These are phyloP conservation scores for Paratinospora sagittata DNA, from an alignment of 164 flowering plant genomes.

Conservation along the genomic window DNA sequence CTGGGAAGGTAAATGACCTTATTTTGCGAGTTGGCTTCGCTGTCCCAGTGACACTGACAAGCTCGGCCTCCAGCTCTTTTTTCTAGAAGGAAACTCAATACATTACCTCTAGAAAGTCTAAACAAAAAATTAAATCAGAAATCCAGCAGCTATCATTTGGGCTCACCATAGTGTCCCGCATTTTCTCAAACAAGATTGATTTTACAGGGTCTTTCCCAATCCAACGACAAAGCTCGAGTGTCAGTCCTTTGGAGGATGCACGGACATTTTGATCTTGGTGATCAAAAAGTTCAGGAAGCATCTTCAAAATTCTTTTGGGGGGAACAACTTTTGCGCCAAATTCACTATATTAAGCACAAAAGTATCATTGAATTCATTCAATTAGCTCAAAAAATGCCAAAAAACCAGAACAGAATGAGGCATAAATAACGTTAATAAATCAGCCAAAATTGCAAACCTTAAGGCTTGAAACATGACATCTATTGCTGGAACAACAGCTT, in stretches of 20 bases:
- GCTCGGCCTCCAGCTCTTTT: slow-evolving; percentile 99
- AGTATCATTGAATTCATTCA: background rate
- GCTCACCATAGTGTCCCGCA: slow-evolving; percentile 96
- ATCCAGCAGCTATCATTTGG: background rate
- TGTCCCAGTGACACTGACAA: slow-evolving; percentile 72
- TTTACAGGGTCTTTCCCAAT: slow-evolving; percentile 96
- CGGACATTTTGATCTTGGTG: slow-evolving; percentile 99
- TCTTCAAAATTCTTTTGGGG: slow-evolving; percentile 88
- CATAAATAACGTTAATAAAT: background rate
- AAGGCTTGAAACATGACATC: slow-evolving; percentile 99
- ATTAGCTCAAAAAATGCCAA: background rate
- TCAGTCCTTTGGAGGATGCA: slow-evolving; percentile 94
- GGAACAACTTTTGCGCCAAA: slow-evolving; percentile 93
- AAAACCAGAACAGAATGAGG: background rate
- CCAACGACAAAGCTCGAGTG: slow-evolving; percentile 99
- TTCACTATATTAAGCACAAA: slow-evolving; percentile 49
- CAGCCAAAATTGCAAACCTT: slow-evolving; percentile 44
- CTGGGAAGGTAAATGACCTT: slow-evolving; percentile 35
- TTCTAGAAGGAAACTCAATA: slow-evolving; percentile 37
- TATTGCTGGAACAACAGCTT: slow-evolving; percentile 98
- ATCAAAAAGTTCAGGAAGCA: slow-evolving; percentile 98
- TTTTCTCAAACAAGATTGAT: slow-evolving; percentile 89
- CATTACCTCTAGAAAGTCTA: background rate
- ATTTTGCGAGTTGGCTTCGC: slow-evolving; percentile 92
- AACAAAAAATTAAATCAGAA: background rate